Evolutionary conservation across 352 stramenopile genomes (phyloP).

Genomic region (Phytophthora pistaciae): DNA sequence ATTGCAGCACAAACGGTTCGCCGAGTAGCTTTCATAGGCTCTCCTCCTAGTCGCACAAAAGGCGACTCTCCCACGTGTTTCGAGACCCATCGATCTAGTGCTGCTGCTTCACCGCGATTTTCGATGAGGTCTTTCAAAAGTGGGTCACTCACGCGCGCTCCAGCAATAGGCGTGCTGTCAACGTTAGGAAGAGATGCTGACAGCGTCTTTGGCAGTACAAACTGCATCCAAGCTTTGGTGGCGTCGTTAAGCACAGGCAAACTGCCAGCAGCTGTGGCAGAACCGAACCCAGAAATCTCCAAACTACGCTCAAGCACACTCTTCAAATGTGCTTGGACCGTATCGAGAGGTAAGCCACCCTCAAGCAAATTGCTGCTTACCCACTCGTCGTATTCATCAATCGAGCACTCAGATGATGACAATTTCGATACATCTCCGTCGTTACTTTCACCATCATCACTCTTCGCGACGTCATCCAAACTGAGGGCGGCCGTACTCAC

Average conservation of each 20-base stretch:
- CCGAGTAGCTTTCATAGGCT: conserved; percentile 89
- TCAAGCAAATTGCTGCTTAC: conserved; percentile 77
- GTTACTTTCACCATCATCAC: conserved; percentile 39
- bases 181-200: conserved; percentile 33
- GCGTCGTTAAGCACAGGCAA: conserved; percentile 58
- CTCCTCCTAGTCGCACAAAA: conserved; percentile 79
- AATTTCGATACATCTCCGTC: conserved; percentile 52
- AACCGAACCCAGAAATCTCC: conserved; percentile 57
- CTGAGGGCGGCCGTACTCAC: conserved; percentile 16
- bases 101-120: conserved; percentile 58
- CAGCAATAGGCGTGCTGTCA: conserved; percentile 21
- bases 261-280: conserved; percentile 12
- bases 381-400: conserved; percentile 88
- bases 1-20: conserved; percentile 88
- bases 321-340: conserved; percentile 74
- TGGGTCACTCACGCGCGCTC: conserved; percentile 31
- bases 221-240: conserved; percentile 63
- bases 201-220: conserved; percentile 70
- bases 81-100: conserved; percentile 82
- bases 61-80: conserved; percentile 87
- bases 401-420: conserved; percentile 65
- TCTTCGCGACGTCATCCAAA: conserved; percentile 48
- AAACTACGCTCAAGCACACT: conserved; percentile 55
- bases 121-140: conserved; percentile 83
- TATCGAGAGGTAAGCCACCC: conserved; percentile 67